These are phyloP conservation scores for Cotoneaster glaucophyllus DNA, from an alignment of 306 rosid genomes.

Conservation along the genomic window DNA sequence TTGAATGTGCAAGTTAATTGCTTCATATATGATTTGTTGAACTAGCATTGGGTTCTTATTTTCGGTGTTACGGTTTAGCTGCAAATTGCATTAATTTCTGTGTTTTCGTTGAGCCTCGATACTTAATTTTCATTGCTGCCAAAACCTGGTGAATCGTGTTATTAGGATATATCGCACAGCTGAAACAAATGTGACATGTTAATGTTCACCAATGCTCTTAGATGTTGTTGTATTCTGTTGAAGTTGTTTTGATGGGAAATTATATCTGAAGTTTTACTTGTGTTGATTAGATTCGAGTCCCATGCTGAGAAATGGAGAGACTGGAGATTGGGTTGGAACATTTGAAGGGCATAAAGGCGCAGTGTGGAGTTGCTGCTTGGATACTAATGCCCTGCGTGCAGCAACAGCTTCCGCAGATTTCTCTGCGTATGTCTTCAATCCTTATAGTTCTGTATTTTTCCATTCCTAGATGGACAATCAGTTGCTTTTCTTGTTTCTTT, in stretches of 20 bases:
- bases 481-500: background rate
- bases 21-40: background rate
- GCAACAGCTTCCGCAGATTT: conserved; percentile 98
- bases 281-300: conserved; percentile 71
- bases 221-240: background rate
- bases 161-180: background rate
- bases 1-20: background rate
- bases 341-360: conserved; percentile 99
- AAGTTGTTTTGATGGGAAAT: background rate
- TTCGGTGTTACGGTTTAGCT: background rate
- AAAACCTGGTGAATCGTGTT: background rate
- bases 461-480: background rate
- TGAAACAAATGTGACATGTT: background rate
- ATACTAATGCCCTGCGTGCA: conserved; percentile 86
- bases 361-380: conserved; percentile 98
- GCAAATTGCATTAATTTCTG: background rate
- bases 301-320: conserved; percentile 96
- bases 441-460: background rate
- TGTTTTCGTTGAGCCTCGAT: too few relatives aligned
- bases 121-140: background rate
- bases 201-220: background rate
- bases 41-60: background rate
- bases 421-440: conserved; percentile 55
- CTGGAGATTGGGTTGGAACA: conserved; percentile 99
- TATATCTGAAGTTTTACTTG: background rate